Base-by-base conservation (phyloP, 306 rosid species). In the Adenanthera pavonina region DNA sequence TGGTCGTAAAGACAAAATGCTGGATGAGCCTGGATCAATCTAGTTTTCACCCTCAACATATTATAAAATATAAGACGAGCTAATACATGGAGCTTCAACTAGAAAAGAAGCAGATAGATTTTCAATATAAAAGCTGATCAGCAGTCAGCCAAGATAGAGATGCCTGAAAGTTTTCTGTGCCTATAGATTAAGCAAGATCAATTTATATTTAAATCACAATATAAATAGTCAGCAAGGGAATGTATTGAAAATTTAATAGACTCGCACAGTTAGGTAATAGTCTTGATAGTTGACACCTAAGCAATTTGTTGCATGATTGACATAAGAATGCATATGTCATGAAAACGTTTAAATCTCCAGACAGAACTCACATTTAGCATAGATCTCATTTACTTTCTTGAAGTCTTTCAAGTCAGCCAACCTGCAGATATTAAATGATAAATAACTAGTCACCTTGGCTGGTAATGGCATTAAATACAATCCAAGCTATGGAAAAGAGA, bases 371-470 rank as follows among this genome's bases (percentile, higher is more conserved):
- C 98, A 91, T 88, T 92, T 91, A 44, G 92, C 98, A 86, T 94
- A 94, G 76, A 94, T 86, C 87, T 90, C 94, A 53, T 92, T 92
- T 57, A 94, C 98, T 84, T 85, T 88, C 94, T 90, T 87, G 82
- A 91, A 92, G 88, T 94, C 98, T 52, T 94, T 92, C 92, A 94
- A 86, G 85, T 94, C 98, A 19, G 97, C 97, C 86, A 94, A 86
- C 97, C 97, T 94, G 90, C 90, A 92, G 54, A 44, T 73, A 80
- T 81, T 40, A 85, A 85, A 82, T 4, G 64, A 53, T 41, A 71
- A 43, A 57, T 43, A 76, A 59, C 30, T 16, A 77, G 81, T 65
- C 73, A 74, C 48, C 65, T 43, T 43, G 19, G 54, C 60, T 6
- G 52, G 52, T 15, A 48, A 11, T 48, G 47, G 53, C 41, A 60